phyloP scores from a whole-genome alignment of 805 yeast genomes.

The Schwanniomyces occidentalis region DNA sequence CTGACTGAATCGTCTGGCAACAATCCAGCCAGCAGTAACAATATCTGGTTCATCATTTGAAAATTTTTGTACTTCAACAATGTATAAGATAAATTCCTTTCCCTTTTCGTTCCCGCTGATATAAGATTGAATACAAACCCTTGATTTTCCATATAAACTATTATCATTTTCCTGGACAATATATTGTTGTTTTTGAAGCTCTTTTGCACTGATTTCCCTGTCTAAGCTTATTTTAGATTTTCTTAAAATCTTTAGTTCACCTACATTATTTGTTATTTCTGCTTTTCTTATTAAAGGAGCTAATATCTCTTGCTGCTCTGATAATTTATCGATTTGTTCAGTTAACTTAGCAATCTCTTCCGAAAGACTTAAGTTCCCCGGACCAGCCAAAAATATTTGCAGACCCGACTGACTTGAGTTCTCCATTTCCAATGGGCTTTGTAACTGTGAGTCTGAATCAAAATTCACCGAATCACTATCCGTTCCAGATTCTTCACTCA shows the following conservation, averaged over 20 bases:
- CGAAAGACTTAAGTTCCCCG: constrained; percentile 63
- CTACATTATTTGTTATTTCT: constrained; percentile 73
- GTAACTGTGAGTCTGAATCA: constrained; percentile 21
- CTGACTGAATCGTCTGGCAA: constrained; percentile 87
- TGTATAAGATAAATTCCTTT: constrained; percentile 65
- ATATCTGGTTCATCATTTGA: constrained; percentile 40
- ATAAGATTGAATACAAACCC: constrained; percentile 51
- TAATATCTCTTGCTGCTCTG: constrained; percentile 63
- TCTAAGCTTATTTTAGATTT: constrained; percentile 68
- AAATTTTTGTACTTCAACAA: constrained; percentile 69
- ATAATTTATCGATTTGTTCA: constrained; percentile 55
- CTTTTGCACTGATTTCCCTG: constrained; percentile 72
- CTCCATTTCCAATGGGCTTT: constrained; percentile 15
- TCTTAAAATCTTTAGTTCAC: constrained; percentile 64
- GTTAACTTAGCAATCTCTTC: constrained; percentile 66
- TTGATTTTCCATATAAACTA: constrained; percentile 67
- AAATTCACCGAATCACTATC: constrained; percentile 32
- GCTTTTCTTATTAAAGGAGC: constrained; percentile 76
- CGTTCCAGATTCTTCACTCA: constrained; percentile 31
- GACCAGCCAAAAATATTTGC: constrained; percentile 58
- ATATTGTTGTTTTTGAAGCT: constrained; percentile 74
- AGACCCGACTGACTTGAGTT: constrained; percentile 17
- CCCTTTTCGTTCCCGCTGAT: constrained; percentile 59
- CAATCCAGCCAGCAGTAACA: constrained; percentile 78
- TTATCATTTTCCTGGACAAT: constrained; percentile 81